Percentiles rank a stretch among this genome's conserved stretches.
phyloP scores from a whole-genome alignment of 306 rosid species.

The Prunus fruticosa region DNA sequence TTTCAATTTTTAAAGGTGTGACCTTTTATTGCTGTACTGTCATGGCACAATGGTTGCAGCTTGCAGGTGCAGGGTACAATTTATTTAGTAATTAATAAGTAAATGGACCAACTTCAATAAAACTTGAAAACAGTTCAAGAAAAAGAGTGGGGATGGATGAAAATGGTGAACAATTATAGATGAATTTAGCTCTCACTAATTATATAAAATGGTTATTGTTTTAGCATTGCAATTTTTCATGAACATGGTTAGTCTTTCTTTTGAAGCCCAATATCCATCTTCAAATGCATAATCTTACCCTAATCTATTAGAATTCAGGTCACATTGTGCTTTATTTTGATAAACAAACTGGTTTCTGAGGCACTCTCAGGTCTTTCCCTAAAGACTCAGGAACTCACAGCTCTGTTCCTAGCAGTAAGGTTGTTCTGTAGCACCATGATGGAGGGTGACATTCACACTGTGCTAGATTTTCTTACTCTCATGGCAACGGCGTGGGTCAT shows the following conservation, averaged over 20 bases:
- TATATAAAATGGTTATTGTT: background rate
- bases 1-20: background rate
- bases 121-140: background rate
- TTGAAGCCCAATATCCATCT: no score
- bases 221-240: no score
- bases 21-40: background rate
- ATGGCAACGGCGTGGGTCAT: conserved; percentile 53
- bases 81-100: no score
- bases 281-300: no score
- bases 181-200: background rate
- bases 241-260: no score
- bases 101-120: background rate
- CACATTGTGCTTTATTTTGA: background rate
- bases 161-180: background rate
- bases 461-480: conserved; percentile 48
- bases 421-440: conserved; percentile 38
- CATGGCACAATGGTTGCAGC: background rate
- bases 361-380: conserved; percentile 59
- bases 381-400: conserved; percentile 80
- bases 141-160: background rate
- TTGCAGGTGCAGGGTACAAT: no score
- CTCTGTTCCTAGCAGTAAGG: conserved; percentile 43
- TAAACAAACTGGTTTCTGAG: conserved; percentile 5
- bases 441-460: conserved; percentile 41
- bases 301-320: no score